Conservation (phyloP, 2,329 filamentous ascomycete species). For the Diaporthe sp. region DNA sequence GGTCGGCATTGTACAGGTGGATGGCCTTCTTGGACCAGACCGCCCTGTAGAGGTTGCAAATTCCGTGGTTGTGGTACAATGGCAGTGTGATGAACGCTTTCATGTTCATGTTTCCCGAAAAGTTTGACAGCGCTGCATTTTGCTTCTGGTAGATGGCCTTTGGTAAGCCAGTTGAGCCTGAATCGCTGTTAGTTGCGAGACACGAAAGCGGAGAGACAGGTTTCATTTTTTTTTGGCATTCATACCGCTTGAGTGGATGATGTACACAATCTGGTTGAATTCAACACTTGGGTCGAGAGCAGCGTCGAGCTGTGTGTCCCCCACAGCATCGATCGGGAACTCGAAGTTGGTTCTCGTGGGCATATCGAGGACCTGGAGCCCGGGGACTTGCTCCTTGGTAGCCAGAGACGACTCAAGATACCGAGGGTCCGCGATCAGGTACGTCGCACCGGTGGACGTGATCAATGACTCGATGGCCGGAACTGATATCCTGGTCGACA, state of each 20-base stretch:
- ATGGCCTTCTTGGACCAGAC: slow-evolving; percentile 65
- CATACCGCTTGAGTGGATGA: slow-evolving; percentile 54
- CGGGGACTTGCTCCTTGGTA: slow-evolving; percentile 41
- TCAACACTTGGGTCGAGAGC: slow-evolving; percentile 50
- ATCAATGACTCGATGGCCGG: slow-evolving; percentile 51
- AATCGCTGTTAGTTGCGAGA: slow-evolving; percentile 45
- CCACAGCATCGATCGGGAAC: slow-evolving; percentile 49
- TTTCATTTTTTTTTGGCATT: background rate
- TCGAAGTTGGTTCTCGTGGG: slow-evolving; percentile 48
- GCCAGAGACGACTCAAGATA: slow-evolving; percentile 44
- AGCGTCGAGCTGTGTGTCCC: slow-evolving; percentile 48
- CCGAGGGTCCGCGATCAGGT: slow-evolving; percentile 47
- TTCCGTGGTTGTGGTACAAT: slow-evolving; percentile 71
- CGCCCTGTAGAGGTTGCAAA: slow-evolving; percentile 67
- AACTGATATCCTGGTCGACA: slow-evolving; percentile 53
- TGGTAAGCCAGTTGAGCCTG: slow-evolving; percentile 72
- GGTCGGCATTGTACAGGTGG: slow-evolving; percentile 66
- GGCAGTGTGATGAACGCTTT: slow-evolving; percentile 68
- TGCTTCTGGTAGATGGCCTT: slow-evolving; percentile 75
- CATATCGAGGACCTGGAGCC: slow-evolving; percentile 48
- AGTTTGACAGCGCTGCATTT: slow-evolving; percentile 62
- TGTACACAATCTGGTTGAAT: slow-evolving; percentile 46
- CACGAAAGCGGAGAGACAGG: background rate
- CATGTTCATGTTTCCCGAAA: slow-evolving; percentile 55
- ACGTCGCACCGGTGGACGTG: slow-evolving; percentile 46